phyloP scores from a whole-genome alignment of 495 filamentous ascomycete species.

The Penicillium fimorum region DNA sequence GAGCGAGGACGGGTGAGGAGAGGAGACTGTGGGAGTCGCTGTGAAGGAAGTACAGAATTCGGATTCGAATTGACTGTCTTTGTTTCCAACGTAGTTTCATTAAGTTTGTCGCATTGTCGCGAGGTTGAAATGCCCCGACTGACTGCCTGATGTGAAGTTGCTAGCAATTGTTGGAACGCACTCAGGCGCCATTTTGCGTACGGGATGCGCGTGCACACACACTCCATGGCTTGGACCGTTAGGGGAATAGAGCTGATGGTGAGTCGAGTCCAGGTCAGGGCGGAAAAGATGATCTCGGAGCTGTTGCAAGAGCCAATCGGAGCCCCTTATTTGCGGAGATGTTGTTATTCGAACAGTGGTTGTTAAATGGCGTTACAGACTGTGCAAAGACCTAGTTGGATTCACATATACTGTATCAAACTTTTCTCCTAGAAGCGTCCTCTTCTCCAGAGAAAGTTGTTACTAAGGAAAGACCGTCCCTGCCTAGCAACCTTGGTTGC shows the following conservation, averaged over 20 bases:
- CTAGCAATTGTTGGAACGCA: constrained; percentile 30
- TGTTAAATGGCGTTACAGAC: neutral
- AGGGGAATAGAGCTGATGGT: neutral
- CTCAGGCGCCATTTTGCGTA: constrained; percentile 39
- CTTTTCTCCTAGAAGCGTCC: neutral
- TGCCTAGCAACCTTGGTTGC: neutral
- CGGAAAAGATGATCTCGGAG: constrained; percentile 12
- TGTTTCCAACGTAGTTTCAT: constrained; percentile 8
- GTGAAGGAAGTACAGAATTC: constrained; percentile 25
- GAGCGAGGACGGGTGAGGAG: constrained; percentile 26
- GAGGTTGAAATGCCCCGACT: constrained; percentile 16
- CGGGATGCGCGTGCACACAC: constrained; percentile 22
- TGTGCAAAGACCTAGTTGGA: neutral
- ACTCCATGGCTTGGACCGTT: constrained; percentile 28
- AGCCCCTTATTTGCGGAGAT: constrained; percentile 23
- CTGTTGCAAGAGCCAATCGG: constrained; percentile 21
- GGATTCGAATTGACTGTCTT: neutral
- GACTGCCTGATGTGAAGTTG: constrained; percentile 3
- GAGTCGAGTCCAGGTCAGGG: constrained; percentile 7
- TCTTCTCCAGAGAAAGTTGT: neutral
- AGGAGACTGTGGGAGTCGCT: constrained; percentile 44
- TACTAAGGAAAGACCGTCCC: too few relatives aligned
- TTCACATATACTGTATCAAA: neutral
- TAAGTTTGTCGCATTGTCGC: neutral
- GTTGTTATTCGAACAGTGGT: neutral